Evolutionary conservation across 371 early-diverging fungal species (phyloP), one percentile per base, ranked within the genome.

Genomic region (Saksenaea vasiformis): DNA sequence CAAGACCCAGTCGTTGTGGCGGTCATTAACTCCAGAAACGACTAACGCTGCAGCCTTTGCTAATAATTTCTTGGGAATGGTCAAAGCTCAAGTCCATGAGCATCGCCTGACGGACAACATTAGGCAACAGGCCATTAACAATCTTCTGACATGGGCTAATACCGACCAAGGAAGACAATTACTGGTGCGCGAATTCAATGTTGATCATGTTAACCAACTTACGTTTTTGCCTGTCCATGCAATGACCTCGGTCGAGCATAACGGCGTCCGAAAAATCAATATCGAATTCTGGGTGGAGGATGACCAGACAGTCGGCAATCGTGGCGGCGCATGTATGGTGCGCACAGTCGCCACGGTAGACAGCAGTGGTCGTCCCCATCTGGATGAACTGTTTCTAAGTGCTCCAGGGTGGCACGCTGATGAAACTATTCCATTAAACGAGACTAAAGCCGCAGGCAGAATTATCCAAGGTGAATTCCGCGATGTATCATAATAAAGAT

Each of bases 251-350:
- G 17, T 59, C 14, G 34, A 35, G 4, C 35, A 35, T 17, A 64
- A 62, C 36, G 41, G 58, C 3, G 58, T 43, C 1, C 64, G 68
- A 19, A 24, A 61, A 17, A 58, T 77, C 1, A 44, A 66, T 19
- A 51, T 74, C 5, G 62, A 72, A 27, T 79, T 79, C 58, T 72
- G 72, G 68, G 54, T 74, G 3, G 67, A 73, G 39, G 75, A 72
- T 26, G 61, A 72, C 28, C 53, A 43, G 5, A 60, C 70, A 1
- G 59, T 37, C 5, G 71, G 70, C 0, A 65, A 70, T 15, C 56
- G 69, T 9, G 72, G 77, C 15, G 77, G 77, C 1, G 63, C 70
- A 5, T 77, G 79, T 55, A 64, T 66, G 15, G 68, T 75, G 3
- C 56, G 54, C 36, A 69, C 67, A 1, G 37, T 47, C 38, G 80